These are phyloP conservation scores for Fraxinus paxiana DNA, from an alignment of 305 asterid genomes.

Conservation along the genomic window DNA sequence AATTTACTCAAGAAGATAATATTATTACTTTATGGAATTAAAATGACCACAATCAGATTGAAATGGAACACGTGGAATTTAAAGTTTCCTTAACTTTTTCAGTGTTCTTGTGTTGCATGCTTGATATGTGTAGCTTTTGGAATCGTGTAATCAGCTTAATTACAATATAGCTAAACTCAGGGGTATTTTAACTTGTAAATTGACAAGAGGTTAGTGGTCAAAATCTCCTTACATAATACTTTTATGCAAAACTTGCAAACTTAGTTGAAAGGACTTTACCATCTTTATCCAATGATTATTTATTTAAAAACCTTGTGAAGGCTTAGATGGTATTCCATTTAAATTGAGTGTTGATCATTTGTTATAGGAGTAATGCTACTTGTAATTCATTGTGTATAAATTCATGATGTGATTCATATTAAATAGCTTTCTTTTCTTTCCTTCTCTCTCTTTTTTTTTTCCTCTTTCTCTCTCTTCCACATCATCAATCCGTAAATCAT, in stretches of 20 bases:
- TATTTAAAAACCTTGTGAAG: background rate
- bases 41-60: background rate
- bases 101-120: background rate
- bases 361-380: background rate
- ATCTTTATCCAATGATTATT: background rate
- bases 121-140: background rate
- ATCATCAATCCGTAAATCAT: background rate
- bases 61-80: background rate
- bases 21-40: background rate
- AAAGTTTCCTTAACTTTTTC: background rate
- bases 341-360: background rate
- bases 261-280: background rate
- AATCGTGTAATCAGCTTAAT: background rate
- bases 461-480: background rate
- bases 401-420: background rate
- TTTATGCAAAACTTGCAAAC: background rate
- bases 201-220: background rate
- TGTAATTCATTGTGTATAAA: background rate
- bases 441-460: background rate
- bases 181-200: background rate
- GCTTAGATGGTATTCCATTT: background rate
- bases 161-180: background rate
- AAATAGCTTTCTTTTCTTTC: background rate
- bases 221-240: background rate
- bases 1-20: background rate